A percentile compares a stretch with the other conserved stretches of the same genome.
Evolutionary conservation across 208 protist species (phyloP).

Genomic region (Entamoeba dispar): DNA sequence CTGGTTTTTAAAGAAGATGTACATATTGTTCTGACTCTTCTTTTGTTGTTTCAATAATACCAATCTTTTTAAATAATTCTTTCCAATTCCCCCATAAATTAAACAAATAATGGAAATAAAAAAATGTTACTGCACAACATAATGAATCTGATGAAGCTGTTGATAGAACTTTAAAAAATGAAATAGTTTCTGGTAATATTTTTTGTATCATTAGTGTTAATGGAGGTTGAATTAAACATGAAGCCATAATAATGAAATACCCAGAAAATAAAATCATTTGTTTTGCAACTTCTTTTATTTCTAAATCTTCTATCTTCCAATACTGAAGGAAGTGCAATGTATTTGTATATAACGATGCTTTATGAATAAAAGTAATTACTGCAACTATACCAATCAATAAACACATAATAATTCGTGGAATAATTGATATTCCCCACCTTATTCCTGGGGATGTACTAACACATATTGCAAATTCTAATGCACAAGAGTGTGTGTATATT

Average conservation of each 20-base stretch:
- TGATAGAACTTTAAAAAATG: neutral
- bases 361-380: neutral
- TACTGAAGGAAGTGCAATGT: neutral
- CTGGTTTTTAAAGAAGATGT: no score
- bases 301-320: neutral
- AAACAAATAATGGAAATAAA: neutral
- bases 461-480: neutral
- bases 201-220: neutral
- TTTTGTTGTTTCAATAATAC: no score
- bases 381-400: neutral
- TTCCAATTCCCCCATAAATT: neutral
- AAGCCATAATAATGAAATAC: neutral
- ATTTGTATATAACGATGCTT: neutral
- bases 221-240: neutral
- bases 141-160: neutral
- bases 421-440: neutral
- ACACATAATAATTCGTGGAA: neutral
- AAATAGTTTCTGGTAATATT: neutral
- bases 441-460: neutral
- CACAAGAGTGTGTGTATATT: neutral
- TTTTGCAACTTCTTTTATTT: neutral
- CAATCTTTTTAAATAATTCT: neutral
- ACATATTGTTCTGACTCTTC: no score
- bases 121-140: neutral
- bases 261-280: neutral